Evolutionary conservation across 73 alveolate species (phyloP), one percentile per base, ranked within the genome.

Genomic region (Effrenium voratum): DNA sequence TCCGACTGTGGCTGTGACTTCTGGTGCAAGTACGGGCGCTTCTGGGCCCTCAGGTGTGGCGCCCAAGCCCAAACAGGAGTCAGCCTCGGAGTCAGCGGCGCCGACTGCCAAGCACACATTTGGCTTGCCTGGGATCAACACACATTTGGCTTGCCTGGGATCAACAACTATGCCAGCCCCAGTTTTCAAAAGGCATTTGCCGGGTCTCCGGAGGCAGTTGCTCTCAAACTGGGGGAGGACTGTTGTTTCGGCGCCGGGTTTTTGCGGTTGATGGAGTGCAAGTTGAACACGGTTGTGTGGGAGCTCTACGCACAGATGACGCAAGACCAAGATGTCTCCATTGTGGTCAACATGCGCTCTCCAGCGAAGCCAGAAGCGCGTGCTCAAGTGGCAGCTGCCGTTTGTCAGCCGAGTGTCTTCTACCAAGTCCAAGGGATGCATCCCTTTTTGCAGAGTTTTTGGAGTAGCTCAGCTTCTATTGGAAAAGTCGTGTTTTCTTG

Each of bases 281-380:
- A 44, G 19, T 79, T 79, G 90, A 79, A n/a, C 68, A 3, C 90
- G 1, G 13, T 79, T 63, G 90, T 45, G 6, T 79, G 90, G 90
- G 90, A 79, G 4, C 68, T 68, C 3, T 79, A 45, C 45, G 46
- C 38, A 4, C 2, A 5, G n/a, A 6, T 79, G 68, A 44, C 43
- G 28, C 41, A 79, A 2, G 44, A 19, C 10, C 1, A 43, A 15
- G n/a, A n/a, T n/a, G n/a, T n/a, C n/a, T 22, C 66, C 5, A 68
- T 79, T 63, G 90, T 79, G 1, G 36, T 79, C 46, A 79, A 79
- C n/a, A 16, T 79, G 66, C 34, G 19, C 28, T 10, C 44, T 1
- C 22, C 84, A 12, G 28, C 46, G 24, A 79, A 79, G 44, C 90
- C 90, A 26, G 90, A 79, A 79, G 90, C 30, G 34, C 41, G 44